A percentile compares a stretch with the other conserved stretches of the same genome.
Conservation (phyloP, 129 eudicot species). For the Pseudognaphalium luteoalbum region DNA sequence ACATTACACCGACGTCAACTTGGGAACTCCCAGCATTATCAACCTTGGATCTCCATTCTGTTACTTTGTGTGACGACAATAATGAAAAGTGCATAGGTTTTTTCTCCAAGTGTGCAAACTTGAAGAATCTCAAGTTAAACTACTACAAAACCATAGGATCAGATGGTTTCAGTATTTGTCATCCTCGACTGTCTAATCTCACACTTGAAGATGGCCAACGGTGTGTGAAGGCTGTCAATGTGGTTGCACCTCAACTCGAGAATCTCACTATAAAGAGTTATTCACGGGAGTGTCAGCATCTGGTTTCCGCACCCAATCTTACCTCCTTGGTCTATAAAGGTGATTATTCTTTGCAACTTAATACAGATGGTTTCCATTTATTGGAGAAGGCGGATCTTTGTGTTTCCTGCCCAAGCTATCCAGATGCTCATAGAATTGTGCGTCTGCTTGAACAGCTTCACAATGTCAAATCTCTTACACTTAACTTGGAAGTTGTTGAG, state of each 20-base stretch:
- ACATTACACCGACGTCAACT: not conserved
- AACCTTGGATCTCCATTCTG: not conserved
- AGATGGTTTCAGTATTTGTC: not conserved
- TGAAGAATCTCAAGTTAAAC: conserved; percentile 22
- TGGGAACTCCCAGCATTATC: conserved; percentile 21
- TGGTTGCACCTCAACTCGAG: conserved; percentile 27
- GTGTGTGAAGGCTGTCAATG: not conserved
- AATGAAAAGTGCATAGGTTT: not conserved
- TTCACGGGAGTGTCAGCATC: not conserved
- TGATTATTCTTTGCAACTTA: not conserved
- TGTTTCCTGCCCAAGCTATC: not conserved
- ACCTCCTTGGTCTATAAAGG: not conserved
- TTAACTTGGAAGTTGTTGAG: conserved; percentile 19
- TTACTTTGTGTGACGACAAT: not conserved
- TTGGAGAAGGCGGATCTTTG: conserved; percentile 24
- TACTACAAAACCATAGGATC: not conserved
- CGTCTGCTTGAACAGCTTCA: conserved; percentile 6
- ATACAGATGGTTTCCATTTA: not conserved
- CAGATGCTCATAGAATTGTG: not conserved
- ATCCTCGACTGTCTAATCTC: conserved; percentile 6
- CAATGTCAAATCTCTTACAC: conserved; percentile 16
- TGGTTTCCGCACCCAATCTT: conserved; percentile 23
- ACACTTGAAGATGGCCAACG: not conserved
- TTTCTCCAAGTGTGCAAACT: conserved; percentile 17
- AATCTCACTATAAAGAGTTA: conserved; percentile 9